These are phyloP conservation scores for Dichotomocladium elegans DNA, from an alignment of 371 early-diverging fungal species.

Conservation along the genomic window DNA sequence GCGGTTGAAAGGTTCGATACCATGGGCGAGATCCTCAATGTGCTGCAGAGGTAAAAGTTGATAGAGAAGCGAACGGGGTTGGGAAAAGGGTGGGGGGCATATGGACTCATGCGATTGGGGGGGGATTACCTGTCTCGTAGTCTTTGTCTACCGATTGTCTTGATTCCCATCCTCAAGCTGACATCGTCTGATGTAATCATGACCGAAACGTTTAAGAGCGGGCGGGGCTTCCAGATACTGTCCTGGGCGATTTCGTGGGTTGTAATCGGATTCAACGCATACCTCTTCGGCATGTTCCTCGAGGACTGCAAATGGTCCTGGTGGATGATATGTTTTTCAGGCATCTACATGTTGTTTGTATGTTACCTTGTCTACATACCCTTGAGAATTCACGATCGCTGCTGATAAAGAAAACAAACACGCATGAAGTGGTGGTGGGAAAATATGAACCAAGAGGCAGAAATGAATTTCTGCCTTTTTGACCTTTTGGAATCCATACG, in stretches of 20 bases:
- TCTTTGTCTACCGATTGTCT: constrained; percentile 66
- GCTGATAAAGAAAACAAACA: no score
- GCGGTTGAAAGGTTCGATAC: constrained; percentile 61
- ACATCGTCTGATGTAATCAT: constrained; percentile 40
- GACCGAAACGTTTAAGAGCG: constrained; percentile 34
- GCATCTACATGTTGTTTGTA: constrained; percentile 13
- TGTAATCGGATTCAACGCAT: constrained; percentile 53
- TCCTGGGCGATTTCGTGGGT: constrained; percentile 42
- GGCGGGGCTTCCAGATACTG: neutral
- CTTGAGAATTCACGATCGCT: no score
- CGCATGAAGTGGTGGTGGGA: no score
- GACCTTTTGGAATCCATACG: neutral
- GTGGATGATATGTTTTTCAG: constrained; percentile 6
- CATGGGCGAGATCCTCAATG: constrained; percentile 66
- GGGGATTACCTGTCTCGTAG: constrained; percentile 15
- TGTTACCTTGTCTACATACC: constrained; percentile 15
- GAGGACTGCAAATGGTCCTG: constrained; percentile 9
- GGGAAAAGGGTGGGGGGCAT: neutral
- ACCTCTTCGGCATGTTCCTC: constrained; percentile 32
- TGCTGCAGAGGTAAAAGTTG: constrained; percentile 43
- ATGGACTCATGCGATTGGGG: neutral
- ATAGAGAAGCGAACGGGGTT: neutral
- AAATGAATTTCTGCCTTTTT: neutral
- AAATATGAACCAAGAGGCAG: neutral
- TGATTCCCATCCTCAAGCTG: constrained; percentile 67